These are phyloP conservation scores for Mollisiaceae sp. DNA, from an alignment of 2,329 filamentous ascomycete genomes.

Conservation along the genomic window DNA sequence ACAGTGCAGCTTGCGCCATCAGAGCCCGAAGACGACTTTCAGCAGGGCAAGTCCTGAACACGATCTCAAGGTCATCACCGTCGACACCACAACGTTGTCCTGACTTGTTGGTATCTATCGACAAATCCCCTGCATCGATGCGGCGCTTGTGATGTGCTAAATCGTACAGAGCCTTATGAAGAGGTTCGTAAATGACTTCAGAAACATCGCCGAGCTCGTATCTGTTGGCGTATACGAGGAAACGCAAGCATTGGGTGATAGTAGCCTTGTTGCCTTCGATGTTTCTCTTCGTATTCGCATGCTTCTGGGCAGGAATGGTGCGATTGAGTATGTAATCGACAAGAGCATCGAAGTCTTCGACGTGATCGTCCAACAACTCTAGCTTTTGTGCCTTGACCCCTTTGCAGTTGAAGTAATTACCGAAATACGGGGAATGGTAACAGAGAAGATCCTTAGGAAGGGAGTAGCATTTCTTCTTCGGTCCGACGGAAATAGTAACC, in stretches of 20 bases:
- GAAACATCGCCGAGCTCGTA: background rate
- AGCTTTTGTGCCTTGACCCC: slow-evolving; percentile 9
- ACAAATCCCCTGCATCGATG: background rate
- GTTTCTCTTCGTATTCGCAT: background rate
- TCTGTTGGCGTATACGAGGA: slow-evolving; percentile 10
- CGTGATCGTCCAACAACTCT: background rate
- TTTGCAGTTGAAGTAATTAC: slow-evolving; percentile 21
- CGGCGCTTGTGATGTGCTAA: background rate
- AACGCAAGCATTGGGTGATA: background rate
- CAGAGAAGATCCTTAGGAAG: slow-evolving; percentile 27
- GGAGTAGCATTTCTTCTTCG: slow-evolving; percentile 21
- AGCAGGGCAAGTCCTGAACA: slow-evolving; percentile 15
- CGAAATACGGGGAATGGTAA: slow-evolving; percentile 28
- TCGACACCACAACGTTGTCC: background rate
- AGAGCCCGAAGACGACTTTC: slow-evolving; percentile 19
- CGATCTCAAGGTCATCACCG: slow-evolving; percentile 14
- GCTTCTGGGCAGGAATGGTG: background rate
- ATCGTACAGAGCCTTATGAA: background rate
- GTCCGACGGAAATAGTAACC: slow-evolving; percentile 26
- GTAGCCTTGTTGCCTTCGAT: background rate
- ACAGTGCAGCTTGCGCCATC: slow-evolving; percentile 11
- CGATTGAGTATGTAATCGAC: background rate
- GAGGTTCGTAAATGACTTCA: background rate
- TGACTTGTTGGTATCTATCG: background rate
- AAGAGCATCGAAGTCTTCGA: background rate